These are phyloP conservation scores for Colletotrichum siamense DNA, from an alignment of 2,329 filamentous ascomycete genomes.

Conservation along the genomic window DNA sequence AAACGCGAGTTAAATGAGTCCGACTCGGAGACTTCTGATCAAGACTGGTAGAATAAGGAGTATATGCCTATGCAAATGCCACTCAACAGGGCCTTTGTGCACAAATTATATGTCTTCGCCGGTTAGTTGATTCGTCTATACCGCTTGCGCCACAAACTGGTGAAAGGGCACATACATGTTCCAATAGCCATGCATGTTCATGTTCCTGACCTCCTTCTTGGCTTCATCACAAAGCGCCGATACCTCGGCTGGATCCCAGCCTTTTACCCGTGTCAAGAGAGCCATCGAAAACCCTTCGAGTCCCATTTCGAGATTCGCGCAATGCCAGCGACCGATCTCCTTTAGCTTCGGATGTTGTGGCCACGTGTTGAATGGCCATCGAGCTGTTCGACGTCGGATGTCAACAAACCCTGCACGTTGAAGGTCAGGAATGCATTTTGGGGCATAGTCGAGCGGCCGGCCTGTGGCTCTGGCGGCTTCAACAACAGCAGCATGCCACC, in stretches of 20 bases:
- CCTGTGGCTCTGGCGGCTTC: constrained; percentile 33
- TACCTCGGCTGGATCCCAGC: constrained; percentile 36
- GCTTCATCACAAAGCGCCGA: constrained; percentile 25
- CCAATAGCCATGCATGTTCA: constrained; percentile 30
- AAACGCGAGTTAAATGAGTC: not conserved
- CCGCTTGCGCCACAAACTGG: not conserved
- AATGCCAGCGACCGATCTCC: constrained; percentile 21
- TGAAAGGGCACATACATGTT: not conserved
- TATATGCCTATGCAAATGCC: not conserved
- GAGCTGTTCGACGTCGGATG: not conserved
- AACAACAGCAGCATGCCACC: constrained; percentile 33
- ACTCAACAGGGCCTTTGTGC: not conserved
- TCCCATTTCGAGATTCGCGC: constrained; percentile 35
- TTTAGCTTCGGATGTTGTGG: constrained; percentile 22
- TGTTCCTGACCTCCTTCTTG: constrained; percentile 26
- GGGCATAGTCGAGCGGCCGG: constrained; percentile 32
- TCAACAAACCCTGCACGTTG: not conserved
- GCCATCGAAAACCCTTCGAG: constrained; percentile 39
- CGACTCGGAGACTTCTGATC: not conserved
- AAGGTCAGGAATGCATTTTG: constrained; percentile 27
- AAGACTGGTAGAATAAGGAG: not conserved
- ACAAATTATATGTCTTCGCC: not conserved
- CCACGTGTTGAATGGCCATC: constrained; percentile 24
- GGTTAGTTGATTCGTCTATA: not conserved
- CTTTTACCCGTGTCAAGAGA: constrained; percentile 39